These are phyloP conservation scores for Phylloporus sp. DNA, from an alignment of 768 basidiomycete genomes.

Conservation along the genomic window DNA sequence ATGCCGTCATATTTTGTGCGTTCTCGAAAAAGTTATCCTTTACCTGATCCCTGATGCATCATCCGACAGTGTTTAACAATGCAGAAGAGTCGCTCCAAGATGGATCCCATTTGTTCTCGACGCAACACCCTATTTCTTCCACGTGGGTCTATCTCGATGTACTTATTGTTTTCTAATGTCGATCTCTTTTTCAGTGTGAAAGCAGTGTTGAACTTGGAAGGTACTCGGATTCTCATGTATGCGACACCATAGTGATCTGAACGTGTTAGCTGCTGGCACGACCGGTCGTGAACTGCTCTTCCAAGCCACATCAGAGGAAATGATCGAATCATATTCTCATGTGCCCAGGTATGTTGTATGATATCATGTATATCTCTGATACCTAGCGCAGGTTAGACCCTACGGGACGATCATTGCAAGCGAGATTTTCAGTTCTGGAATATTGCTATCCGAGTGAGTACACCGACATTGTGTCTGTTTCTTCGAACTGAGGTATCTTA, in stretches of 20 bases:
- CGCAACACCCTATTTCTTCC: slow-evolving; percentile 70
- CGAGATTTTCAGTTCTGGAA: slow-evolving; percentile 88
- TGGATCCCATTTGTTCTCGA: slow-evolving; percentile 88
- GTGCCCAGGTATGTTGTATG: slow-evolving; percentile 59
- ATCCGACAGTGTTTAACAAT: slow-evolving; percentile 77
- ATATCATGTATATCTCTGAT: background rate
- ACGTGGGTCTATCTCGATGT: slow-evolving; percentile 45
- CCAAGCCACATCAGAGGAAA: slow-evolving; percentile 92
- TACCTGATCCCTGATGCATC: background rate
- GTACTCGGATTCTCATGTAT: slow-evolving; percentile 30
- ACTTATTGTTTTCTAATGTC: background rate
- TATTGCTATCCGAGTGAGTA: slow-evolving; percentile 81
- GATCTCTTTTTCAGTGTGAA: slow-evolving; percentile 52
- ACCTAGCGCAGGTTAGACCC: slow-evolving; percentile 44
- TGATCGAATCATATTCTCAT: slow-evolving; percentile 86
- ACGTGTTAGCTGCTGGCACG: slow-evolving; percentile 67
- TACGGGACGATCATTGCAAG: slow-evolving; percentile 87
- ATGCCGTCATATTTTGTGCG: slow-evolving; percentile 81
- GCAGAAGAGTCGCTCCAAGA: slow-evolving; percentile 95
- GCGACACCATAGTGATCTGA: slow-evolving; percentile 3
- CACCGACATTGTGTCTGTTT: background rate
- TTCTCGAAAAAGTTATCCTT: slow-evolving; percentile 1
- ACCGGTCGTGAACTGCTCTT: slow-evolving; percentile 87
- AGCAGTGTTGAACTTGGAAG: slow-evolving; percentile 88
- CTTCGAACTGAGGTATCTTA: slow-evolving; percentile 5